phyloP scores from a whole-genome alignment of 169 alveolate genomes.

The Cryptosporidium meleagridis region DNA sequence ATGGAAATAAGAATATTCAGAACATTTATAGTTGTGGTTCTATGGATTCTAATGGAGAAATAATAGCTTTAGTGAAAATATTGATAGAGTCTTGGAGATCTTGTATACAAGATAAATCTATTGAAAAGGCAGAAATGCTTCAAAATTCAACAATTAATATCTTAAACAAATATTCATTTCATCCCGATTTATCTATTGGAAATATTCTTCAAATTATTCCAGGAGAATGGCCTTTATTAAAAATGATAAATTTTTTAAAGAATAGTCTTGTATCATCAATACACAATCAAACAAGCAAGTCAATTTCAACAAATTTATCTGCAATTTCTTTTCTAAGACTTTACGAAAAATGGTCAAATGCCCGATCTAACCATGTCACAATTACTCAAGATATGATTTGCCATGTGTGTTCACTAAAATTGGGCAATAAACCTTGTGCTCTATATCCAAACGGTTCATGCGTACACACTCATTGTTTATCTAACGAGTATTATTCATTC shows the following conservation, averaged over 20 bases:
- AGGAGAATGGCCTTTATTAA: conserved; percentile 65
- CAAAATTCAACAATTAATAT: conserved; percentile 24
- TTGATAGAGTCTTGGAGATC: conserved; percentile 33
- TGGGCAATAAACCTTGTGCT: conserved; percentile 65
- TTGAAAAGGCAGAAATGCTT: not conserved
- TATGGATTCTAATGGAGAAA: conserved; percentile 4
- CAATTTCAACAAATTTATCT: conserved; percentile 35
- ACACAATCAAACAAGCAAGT: conserved; percentile 26
- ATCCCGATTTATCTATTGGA: conserved; percentile 23
- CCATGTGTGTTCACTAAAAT: conserved; percentile 48
- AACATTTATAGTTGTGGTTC: not conserved
- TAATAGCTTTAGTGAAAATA: conserved; percentile 8
- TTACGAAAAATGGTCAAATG: conserved; percentile 51
- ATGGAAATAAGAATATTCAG: not conserved
- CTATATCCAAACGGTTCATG: conserved; percentile 66
- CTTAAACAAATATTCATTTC: conserved; percentile 34
- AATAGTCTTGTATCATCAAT: conserved; percentile 34
- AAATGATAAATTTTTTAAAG: conserved; percentile 21
- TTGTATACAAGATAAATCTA: not conserved
- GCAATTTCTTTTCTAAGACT: conserved; percentile 60
- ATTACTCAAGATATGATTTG: conserved; percentile 73
- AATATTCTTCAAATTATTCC: conserved; percentile 36
- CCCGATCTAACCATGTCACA: conserved; percentile 38
- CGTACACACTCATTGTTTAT: conserved; percentile 58
- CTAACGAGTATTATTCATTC: conserved; percentile 22